Evolutionary conservation across 2,329 filamentous ascomycete species (phyloP).

Genomic region (Cryphonectria parasitica): DNA sequence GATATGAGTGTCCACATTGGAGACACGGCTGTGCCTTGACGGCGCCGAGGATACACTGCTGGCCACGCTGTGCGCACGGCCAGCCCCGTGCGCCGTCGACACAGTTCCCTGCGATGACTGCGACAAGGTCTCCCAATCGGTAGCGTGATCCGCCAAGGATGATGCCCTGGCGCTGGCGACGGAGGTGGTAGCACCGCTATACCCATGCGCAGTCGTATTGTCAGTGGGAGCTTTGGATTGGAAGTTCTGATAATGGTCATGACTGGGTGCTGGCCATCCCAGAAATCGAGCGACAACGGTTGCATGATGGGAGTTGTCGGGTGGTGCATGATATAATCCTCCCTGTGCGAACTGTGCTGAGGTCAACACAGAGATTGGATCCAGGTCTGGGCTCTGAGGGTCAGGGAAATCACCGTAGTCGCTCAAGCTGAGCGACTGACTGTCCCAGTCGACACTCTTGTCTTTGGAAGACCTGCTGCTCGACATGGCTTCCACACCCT

Average conservation of each 20-base stretch:
- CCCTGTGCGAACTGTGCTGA: neutral
- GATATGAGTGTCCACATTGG: constrained; percentile 17
- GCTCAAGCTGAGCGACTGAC: constrained; percentile 17
- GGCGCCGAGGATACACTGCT: constrained; percentile 10
- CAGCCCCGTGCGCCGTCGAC: neutral
- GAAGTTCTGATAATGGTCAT: neutral
- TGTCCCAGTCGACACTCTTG: neutral
- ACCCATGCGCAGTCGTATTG: neutral
- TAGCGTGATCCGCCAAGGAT: neutral
- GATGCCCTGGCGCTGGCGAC: neutral
- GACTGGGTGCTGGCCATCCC: neutral
- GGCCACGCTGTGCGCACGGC: neutral
- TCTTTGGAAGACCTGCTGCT: constrained; percentile 8
- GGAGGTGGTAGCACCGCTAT: neutral
- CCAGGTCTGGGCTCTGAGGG: neutral
- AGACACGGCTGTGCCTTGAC: constrained; percentile 3
- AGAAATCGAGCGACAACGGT: neutral
- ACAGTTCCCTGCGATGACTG: neutral
- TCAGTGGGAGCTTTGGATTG: neutral
- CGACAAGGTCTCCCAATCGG: constrained; percentile 4
- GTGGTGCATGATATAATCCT: neutral
- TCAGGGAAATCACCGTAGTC: neutral
- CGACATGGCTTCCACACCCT: constrained; percentile 17
- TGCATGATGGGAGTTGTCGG: neutral
- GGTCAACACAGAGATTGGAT: neutral